Evolutionary conservation across 148 eudicot species (phyloP).

Genomic region (Rhododendron kiyosumense): DNA sequence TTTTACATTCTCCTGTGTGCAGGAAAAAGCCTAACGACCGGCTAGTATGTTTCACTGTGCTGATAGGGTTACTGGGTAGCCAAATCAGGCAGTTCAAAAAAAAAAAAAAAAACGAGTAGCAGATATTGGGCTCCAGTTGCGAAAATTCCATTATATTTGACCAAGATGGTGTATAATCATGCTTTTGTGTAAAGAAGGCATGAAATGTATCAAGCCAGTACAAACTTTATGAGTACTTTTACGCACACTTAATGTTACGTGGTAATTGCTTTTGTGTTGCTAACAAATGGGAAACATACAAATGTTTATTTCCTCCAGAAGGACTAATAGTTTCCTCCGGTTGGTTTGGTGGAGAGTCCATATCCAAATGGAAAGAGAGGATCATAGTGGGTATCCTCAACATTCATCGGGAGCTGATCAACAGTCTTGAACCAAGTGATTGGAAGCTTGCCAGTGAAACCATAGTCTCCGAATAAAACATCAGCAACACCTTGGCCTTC

Average conservation of each 20-base stretch:
- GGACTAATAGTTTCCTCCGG: background rate
- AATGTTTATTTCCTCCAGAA: background rate
- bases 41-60: background rate
- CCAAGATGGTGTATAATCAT: background rate
- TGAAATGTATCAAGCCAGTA: background rate
- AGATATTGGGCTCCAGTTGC: background rate
- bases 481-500: constrained; percentile 64
- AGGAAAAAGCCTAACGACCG: background rate
- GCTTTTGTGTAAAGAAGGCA: background rate
- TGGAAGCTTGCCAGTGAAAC: constrained; percentile 52
- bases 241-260: background rate
- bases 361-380: constrained; percentile 52
- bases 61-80: background rate
- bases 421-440: constrained; percentile 51
- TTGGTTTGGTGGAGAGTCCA: constrained; percentile 38
- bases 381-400: constrained; percentile 48
- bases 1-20: background rate
- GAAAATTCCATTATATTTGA: background rate
- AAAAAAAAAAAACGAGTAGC: background rate
- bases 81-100: background rate
- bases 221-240: background rate
- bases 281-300: background rate
- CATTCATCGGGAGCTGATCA: constrained; percentile 63
- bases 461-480: constrained; percentile 49
- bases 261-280: background rate